Percentiles rank a stretch among this genome's conserved stretches.
phyloP scores from a whole-genome alignment of 164 flowering plant species.

The Berberis vulgaris region DNA sequence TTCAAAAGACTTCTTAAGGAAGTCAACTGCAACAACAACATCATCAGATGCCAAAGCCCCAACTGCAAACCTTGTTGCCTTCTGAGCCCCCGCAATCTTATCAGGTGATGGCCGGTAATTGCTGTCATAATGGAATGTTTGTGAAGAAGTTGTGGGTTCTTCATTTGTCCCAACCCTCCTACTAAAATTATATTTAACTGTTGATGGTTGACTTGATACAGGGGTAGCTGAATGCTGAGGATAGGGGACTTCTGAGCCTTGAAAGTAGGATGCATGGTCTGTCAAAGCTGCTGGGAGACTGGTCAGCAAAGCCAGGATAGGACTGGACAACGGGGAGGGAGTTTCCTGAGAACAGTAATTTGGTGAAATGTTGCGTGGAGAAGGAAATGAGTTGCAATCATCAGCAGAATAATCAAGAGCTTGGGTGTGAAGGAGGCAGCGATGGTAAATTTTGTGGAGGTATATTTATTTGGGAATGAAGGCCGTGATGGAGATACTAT shows the following conservation, averaged over 20 bases:
- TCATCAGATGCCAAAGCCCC: constrained; percentile 99
- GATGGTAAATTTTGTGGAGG: constrained; percentile 3
- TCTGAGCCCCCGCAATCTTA: constrained; percentile 90
- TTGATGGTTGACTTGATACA: constrained; percentile 11
- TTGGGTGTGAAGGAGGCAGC: constrained; percentile 11
- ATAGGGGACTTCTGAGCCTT: constrained; percentile 49
- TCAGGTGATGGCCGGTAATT: constrained; percentile 80
- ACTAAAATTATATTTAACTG: constrained; percentile 28
- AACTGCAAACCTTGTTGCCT: constrained; percentile 97
- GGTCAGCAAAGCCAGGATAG: constrained; percentile 74
- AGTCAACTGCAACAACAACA: constrained; percentile 72
- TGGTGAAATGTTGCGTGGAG: constrained; percentile 36
- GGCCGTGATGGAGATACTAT: constrained; percentile 1
- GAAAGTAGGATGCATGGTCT: constrained; percentile 58
- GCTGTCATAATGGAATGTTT: constrained; percentile 51
- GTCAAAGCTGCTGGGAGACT: constrained; percentile 67
- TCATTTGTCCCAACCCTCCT: constrained; percentile 25
- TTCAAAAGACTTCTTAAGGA: constrained; percentile 72
- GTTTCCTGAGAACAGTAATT: constrained; percentile 40
- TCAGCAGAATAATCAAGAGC: constrained; percentile 30
- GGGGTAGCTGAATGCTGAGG: constrained; percentile 24
- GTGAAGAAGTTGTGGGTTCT: constrained; percentile 32
- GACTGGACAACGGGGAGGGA: constrained; percentile 49
- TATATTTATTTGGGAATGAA: constrained; percentile 5
- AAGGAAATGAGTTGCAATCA: constrained; percentile 36